Conservation (phyloP, 192 early-diverging fungal genomes). For the Phlyctochytrium planicorne region DNA sequence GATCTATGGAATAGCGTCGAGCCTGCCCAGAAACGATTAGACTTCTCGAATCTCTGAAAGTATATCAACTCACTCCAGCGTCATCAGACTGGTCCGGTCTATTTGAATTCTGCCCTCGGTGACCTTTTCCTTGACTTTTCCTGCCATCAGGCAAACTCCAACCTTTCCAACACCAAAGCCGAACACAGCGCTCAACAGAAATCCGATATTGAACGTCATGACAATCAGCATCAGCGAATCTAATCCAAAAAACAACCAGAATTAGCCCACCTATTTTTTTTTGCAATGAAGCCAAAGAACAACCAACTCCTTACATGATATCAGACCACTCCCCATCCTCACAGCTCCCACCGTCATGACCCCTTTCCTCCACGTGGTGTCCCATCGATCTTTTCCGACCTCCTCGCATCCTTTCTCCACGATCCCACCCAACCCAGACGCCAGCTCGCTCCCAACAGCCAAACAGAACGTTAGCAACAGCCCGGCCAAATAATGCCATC, state of each 20-base stretch:
- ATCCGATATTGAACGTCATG: conserved; percentile 66
- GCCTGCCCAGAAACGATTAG: too few relatives aligned
- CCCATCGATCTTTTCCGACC: too few relatives aligned
- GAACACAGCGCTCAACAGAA: conserved; percentile 57
- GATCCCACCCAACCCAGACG: neutral
- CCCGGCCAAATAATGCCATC: neutral
- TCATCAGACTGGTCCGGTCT: neutral
- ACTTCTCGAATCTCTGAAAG: too few relatives aligned
- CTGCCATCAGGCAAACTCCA: conserved; percentile 28
- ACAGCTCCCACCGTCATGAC: neutral
- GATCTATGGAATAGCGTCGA: too few relatives aligned
- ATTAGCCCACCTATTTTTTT: neutral
- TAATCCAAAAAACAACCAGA: neutral
- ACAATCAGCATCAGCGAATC: conserved; percentile 54
- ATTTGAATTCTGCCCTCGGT: neutral
- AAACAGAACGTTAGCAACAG: neutral
- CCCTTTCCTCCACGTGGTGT: neutral
- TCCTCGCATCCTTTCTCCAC: neutral
- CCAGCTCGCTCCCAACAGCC: neutral
- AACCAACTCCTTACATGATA: neutral
- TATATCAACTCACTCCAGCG: neutral
- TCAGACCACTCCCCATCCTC: neutral
- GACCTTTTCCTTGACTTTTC: neutral
- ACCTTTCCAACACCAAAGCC: conserved; percentile 52
- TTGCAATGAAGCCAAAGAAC: neutral